A percentile compares a stretch with the other conserved stretches of the same genome.
These are phyloP conservation scores for Tuber umbilicatum DNA, from an alignment of 495 filamentous ascomycete genomes.

Conservation along the genomic window DNA sequence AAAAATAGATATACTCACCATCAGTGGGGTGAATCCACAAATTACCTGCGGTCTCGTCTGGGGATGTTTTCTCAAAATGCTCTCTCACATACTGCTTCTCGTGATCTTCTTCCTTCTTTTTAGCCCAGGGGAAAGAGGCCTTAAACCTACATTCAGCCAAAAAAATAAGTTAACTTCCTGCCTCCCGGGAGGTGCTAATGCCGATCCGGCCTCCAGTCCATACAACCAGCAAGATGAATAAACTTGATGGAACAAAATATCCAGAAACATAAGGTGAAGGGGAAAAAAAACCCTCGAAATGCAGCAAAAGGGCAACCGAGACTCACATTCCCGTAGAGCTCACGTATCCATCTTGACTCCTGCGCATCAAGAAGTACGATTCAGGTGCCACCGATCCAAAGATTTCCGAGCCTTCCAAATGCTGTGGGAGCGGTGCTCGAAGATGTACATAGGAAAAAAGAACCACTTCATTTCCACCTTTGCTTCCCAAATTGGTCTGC, in stretches of 20 bases:
- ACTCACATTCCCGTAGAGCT: constrained; percentile 86
- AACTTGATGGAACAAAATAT: not conserved
- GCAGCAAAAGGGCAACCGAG: constrained; percentile 12
- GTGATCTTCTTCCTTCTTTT: constrained; percentile 69
- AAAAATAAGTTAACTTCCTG: constrained; percentile 21
- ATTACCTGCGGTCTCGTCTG: constrained; percentile 91
- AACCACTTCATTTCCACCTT: constrained; percentile 56
- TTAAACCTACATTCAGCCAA: constrained; percentile 57
- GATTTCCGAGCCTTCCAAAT: constrained; percentile 79
- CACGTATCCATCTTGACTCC: constrained; percentile 87
- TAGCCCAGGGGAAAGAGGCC: constrained; percentile 91
- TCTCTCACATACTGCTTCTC: constrained; percentile 84
- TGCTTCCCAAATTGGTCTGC: constrained; percentile 82
- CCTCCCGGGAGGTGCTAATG: not conserved
- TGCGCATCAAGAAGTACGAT: constrained; percentile 95
- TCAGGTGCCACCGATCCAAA: constrained; percentile 73
- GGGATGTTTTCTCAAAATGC: constrained; percentile 62
- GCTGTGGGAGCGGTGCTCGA: constrained; percentile 79
- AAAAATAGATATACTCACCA: constrained; percentile 50
- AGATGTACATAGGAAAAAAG: constrained; percentile 94
- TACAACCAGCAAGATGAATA: constrained; percentile 2
- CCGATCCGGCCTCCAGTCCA: not conserved
- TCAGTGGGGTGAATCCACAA: constrained; percentile 85
- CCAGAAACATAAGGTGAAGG: not conserved
- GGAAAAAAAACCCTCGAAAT: not conserved